Evolutionary conservation across 2,329 filamentous ascomycete genomes (phyloP), one percentile per base, ranked within the genome.

Genomic region (Chaetomiaceae sp.): DNA sequence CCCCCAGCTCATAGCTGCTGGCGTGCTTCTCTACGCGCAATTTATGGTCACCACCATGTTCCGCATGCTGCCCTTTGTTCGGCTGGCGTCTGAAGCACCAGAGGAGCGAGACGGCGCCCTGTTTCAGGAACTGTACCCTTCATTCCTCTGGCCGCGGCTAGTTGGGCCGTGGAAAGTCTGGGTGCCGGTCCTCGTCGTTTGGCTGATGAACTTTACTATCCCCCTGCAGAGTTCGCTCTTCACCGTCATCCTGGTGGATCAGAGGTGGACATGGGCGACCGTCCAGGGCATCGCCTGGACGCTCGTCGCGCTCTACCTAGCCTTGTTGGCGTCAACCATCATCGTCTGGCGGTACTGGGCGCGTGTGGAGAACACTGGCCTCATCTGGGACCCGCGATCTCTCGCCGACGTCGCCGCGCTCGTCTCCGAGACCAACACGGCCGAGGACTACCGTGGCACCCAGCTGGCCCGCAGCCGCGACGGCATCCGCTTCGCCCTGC

Each of bases 361-460:
- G 13, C 72, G 78, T 49, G 70, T 75, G 20, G 76, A 79, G 27
- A 78, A 76, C 61, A 95, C 90, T 0, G 90, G 90, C 0, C 73
- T 96, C 57, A 79, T 86, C 64, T 96, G 91, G 91, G 90, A 96
- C 65, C 80, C 90, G 2, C 78, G 86, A 41, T 92, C 85, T 21
- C 73, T 96, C 7, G 91, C 88, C 3, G 90, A 96, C 65, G 73
- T 95, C 33, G 78, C 94, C 38, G 81, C 86, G 1, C 75, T 96
- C 10, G 77, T 95, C 23, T 85, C 89, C 58, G 81, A 87, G 55
- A 91, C 89, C 58, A 96, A 95, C 68, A 82, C 86, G 16, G 77
- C 90, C 44, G 74, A 76, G 20, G 86, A 87, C 62, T 95, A 90
- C 67, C 76, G 80, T 11, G 81, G 82, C 3, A 83, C 85, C 0